A percentile compares a stretch with the other conserved stretches of the same genome.
These are phyloP conservation scores for Lodderomyces oxycetoniae DNA, from an alignment of 1,139 yeast genomes.

Conservation along the genomic window DNA sequence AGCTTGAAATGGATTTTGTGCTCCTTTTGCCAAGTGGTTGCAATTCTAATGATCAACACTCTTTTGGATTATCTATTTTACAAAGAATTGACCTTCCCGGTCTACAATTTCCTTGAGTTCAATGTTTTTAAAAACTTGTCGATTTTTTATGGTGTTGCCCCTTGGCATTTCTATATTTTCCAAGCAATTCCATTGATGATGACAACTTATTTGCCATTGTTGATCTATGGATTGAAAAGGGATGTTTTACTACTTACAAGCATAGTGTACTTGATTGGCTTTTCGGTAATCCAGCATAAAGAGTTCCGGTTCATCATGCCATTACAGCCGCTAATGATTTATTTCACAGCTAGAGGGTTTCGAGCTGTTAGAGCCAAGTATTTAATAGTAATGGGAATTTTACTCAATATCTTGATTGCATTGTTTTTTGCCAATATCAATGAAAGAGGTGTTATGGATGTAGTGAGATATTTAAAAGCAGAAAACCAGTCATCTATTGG, in stretches of 20 bases:
- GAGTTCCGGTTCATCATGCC: slow-evolving; percentile 92
- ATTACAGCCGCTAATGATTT: slow-evolving; percentile 57
- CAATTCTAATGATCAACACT: slow-evolving; percentile 31
- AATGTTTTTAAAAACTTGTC: slow-evolving; percentile 72
- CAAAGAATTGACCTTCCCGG: slow-evolving; percentile 54
- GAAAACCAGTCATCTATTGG: slow-evolving; percentile 51
- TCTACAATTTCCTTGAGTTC: slow-evolving; percentile 65
- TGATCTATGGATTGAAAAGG: slow-evolving; percentile 18
- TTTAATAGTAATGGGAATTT: slow-evolving; percentile 13
- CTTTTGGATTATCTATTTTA: slow-evolving; percentile 60
- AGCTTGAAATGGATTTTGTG: slow-evolving; percentile 12
- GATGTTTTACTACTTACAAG: slow-evolving; percentile 66
- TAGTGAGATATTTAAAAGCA: slow-evolving; percentile 49
- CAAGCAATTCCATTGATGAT: slow-evolving; percentile 80
- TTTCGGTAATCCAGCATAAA: slow-evolving; percentile 73
- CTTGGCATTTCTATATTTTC: slow-evolving; percentile 77
- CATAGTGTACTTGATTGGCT: slow-evolving; percentile 56
- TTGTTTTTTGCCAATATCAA: slow-evolving; percentile 58
- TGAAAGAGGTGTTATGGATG: slow-evolving; percentile 80
- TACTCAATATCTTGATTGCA: slow-evolving; percentile 44
- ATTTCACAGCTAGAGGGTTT: slow-evolving; percentile 13
- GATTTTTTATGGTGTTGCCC: slow-evolving; percentile 78
- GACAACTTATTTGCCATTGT: slow-evolving; percentile 62
- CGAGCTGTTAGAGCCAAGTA: slow-evolving; percentile 5
- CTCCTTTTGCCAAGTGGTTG: slow-evolving; percentile 15